Evolutionary conservation across 2,329 filamentous ascomycete genomes (phyloP).

Genomic region (Xylariomycetidae sp.): DNA sequence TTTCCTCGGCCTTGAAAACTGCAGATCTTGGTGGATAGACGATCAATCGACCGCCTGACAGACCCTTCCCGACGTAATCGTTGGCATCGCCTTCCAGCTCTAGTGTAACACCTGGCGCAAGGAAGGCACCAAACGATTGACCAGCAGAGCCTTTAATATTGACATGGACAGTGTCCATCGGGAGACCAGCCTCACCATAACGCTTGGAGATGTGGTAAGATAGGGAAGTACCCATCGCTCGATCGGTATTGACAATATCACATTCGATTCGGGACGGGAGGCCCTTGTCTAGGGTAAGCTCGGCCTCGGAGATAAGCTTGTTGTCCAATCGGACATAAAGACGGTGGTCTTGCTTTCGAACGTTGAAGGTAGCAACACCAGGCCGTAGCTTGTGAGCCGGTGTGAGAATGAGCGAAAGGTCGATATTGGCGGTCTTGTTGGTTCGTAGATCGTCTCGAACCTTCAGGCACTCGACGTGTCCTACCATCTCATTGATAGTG

Average conservation of each 20-base stretch:
- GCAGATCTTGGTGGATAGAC: constrained; percentile 88
- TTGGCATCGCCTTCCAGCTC: constrained; percentile 95
- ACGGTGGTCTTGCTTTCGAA: constrained; percentile 94
- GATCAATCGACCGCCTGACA: constrained; percentile 89
- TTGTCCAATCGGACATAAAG: constrained; percentile 92
- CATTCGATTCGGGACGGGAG: constrained; percentile 90
- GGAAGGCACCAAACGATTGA: constrained; percentile 92
- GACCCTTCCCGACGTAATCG: constrained; percentile 93
- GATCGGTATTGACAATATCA: constrained; percentile 94
- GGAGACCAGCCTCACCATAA: constrained; percentile 83
- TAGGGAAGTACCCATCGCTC: constrained; percentile 85
- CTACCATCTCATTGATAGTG: constrained; percentile 97
- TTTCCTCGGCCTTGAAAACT: constrained; percentile 94
- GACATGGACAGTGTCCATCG: constrained; percentile 89
- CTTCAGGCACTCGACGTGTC: constrained; percentile 79
- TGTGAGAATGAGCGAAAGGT: constrained; percentile 86
- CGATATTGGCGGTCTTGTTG: constrained; percentile 87
- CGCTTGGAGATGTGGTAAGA: constrained; percentile 95
- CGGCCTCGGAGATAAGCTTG: constrained; percentile 93
- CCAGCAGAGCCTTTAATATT: constrained; percentile 96
- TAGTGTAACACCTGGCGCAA: constrained; percentile 87
- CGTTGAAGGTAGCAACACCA: constrained; percentile 93
- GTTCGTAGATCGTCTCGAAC: constrained; percentile 85
- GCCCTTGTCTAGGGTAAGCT: constrained; percentile 91
- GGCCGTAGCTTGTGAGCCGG: constrained; percentile 94